Evolutionary conservation across 352 stramenopile genomes (phyloP).

Genomic region (Peronospora farinosa): DNA sequence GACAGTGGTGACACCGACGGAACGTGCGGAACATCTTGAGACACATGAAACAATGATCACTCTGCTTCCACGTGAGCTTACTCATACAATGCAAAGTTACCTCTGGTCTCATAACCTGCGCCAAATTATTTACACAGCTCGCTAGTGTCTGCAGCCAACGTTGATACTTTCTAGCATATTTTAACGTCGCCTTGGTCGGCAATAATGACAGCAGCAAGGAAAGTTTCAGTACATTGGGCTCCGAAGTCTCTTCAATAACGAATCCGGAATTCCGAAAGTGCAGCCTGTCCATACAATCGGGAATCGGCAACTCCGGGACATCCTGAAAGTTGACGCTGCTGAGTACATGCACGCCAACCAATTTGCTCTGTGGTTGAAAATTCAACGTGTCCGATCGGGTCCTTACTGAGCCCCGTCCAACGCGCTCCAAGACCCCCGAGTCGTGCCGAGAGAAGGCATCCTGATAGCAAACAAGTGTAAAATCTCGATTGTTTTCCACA

Average conservation of each 20-base stretch:
- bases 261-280: constrained; percentile 49
- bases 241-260: constrained; percentile 44
- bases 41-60: constrained; percentile 61
- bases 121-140: constrained; percentile 36
- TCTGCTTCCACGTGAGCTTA: constrained; percentile 51
- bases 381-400: constrained; percentile 18
- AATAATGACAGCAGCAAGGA: constrained; percentile 46
- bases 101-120: constrained; percentile 12
- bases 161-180: constrained; percentile 32
- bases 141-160: constrained; percentile 28
- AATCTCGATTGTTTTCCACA: constrained; percentile 45
- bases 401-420: constrained; percentile 27
- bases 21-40: constrained; percentile 69
- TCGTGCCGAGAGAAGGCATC: constrained; percentile 49
- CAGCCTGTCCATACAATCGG: constrained; percentile 29
- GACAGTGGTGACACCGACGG: constrained; percentile 65
- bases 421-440: constrained; percentile 19
- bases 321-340: constrained; percentile 40
- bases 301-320: constrained; percentile 28
- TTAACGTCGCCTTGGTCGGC: constrained; percentile 30
- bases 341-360: constrained; percentile 37
- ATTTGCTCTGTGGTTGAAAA: constrained; percentile 19
- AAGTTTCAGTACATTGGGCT: constrained; percentile 30
- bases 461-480: constrained; percentile 69
- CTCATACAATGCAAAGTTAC: constrained; percentile 34